Percentiles rank a stretch among this genome's conserved stretches.
phyloP scores from a whole-genome alignment of 2,329 filamentous ascomycete genomes.

The Ophiostoma sp. region DNA sequence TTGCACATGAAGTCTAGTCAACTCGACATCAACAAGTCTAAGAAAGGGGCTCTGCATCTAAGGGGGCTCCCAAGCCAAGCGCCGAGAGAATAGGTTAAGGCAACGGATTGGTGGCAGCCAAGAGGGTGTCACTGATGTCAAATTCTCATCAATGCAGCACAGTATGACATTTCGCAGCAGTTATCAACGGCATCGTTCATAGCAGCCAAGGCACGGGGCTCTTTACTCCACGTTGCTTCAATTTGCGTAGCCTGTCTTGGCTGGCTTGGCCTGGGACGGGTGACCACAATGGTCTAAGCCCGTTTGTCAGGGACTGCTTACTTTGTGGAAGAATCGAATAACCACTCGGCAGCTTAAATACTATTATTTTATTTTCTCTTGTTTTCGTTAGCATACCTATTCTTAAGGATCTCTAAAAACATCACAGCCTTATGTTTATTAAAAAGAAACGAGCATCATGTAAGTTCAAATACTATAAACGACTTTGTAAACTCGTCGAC shows the following conservation, averaged over 20 bases:
- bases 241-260: constrained; percentile 14
- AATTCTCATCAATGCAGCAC: not conserved
- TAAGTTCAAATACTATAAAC: not conserved
- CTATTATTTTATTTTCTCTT: not conserved
- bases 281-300: not conserved
- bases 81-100: constrained; percentile 13
- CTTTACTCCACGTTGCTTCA: constrained; percentile 12
- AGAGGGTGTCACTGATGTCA: constrained; percentile 7
- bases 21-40: constrained; percentile 1
- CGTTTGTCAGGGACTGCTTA: not conserved
- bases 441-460: not conserved
- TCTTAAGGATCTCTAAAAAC: not conserved
- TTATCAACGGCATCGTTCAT: not conserved
- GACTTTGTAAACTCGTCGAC: not conserved
- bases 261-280: constrained; percentile 4
- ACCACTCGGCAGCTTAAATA: no score
- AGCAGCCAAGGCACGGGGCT: constrained; percentile 12
- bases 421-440: not conserved
- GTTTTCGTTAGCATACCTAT: not conserved
- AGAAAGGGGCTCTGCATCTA: constrained; percentile 9
- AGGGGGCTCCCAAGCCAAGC: constrained; percentile 3
- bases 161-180: not conserved
- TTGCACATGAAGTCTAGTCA: not conserved
- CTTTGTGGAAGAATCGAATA: not conserved
- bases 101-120: constrained; percentile 5